These are phyloP conservation scores for Fraxinus americana DNA, from an alignment of 257 asterid species.

Conservation along the genomic window DNA sequence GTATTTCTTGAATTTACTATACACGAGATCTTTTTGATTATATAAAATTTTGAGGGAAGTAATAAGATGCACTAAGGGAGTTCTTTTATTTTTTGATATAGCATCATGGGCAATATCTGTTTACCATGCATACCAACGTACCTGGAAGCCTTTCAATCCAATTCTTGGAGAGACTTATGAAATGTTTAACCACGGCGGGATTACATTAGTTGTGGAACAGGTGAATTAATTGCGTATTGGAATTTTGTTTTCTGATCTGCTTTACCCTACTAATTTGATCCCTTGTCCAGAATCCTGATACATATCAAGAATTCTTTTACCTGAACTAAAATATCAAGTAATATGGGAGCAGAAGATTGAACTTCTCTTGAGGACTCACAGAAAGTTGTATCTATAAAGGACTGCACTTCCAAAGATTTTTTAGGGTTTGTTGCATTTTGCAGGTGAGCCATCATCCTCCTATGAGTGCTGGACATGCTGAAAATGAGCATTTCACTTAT, in stretches of 20 bases:
- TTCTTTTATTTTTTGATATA: background rate
- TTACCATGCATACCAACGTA: slow-evolving; percentile 53
- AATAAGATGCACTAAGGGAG: background rate
- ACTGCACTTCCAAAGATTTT: background rate
- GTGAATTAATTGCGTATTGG: slow-evolving; percentile 27
- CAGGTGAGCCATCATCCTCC: slow-evolving; percentile 65
- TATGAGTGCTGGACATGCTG: slow-evolving; percentile 69
- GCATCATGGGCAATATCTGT: slow-evolving; percentile 69
- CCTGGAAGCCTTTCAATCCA: slow-evolving; percentile 77
- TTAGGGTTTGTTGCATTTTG: background rate
- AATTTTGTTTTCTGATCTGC: background rate
- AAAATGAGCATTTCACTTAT: slow-evolving; percentile 57
- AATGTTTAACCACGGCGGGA: slow-evolving; percentile 58
- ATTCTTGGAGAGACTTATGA: slow-evolving; percentile 71
- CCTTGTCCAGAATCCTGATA: background rate
- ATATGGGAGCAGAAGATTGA: background rate
- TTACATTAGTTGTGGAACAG: slow-evolving; percentile 66
- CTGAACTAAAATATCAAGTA: background rate
- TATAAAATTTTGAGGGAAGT: background rate
- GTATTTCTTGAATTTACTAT: background rate
- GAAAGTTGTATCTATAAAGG: background rate
- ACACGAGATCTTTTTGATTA: background rate
- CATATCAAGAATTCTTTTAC: background rate
- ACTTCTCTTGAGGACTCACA: background rate
- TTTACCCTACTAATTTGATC: slow-evolving; percentile 3